phyloP scores from a whole-genome alignment of 345 rosid genomes.

The Aquilaria malaccensis region DNA sequence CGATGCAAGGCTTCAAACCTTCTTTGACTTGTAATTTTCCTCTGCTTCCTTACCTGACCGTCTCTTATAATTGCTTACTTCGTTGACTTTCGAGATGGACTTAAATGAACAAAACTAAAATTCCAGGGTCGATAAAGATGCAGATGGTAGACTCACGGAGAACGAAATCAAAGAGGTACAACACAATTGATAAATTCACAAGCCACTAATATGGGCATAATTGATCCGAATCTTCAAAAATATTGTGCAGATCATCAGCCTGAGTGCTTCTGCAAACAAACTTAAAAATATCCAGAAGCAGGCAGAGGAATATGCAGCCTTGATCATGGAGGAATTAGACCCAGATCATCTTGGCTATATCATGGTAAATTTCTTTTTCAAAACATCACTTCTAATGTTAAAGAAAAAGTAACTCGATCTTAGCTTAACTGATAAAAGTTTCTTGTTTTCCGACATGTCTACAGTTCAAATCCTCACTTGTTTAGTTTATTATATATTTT shows the following conservation, averaged over 20 bases:
- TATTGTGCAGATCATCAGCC: constrained; percentile 50
- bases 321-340: constrained; percentile 85
- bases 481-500: not conserved
- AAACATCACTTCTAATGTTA: not conserved
- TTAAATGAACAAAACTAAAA: not conserved
- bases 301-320: constrained; percentile 74
- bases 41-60: not conserved
- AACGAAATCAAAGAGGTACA: constrained; percentile 68
- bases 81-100: constrained; percentile 1
- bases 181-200: not conserved
- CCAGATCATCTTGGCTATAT: constrained; percentile 68
- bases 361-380: constrained; percentile 34
- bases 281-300: constrained; percentile 55
- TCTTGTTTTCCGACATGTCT: no score
- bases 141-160: constrained; percentile 75
- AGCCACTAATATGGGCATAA: not conserved
- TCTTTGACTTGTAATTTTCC: constrained; percentile 56
- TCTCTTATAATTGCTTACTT: not conserved
- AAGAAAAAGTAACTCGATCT: not conserved
- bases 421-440: not conserved
- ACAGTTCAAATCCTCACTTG: no score
- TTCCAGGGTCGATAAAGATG: constrained; percentile 84
- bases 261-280: constrained; percentile 78
- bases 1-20: constrained; percentile 66
- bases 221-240: not conserved